Evolutionary conservation across 768 basidiomycete genomes (phyloP), one percentile per base, ranked within the genome.

Genomic region (Chalciporus piperatus): DNA sequence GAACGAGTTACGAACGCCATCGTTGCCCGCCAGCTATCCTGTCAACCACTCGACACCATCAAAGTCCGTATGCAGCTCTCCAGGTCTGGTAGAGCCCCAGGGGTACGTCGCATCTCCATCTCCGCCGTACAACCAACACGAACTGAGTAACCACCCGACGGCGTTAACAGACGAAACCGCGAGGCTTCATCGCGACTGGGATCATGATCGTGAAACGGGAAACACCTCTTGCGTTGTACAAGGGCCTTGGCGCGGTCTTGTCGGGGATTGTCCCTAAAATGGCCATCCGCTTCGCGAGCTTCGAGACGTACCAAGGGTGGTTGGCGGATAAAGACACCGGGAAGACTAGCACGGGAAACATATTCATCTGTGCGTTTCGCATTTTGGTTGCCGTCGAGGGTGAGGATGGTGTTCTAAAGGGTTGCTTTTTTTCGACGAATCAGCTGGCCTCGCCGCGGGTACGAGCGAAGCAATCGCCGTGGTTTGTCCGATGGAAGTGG

Each of bases 51-150:
- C 40, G 97, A 99, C 69, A 98, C 97, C 22, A 98, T 98, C 78
- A 98, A 98, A 75, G 96, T 98, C 60, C 92, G 97, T n/a, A 99
- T 99, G 97, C 97, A 99, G 74, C 84, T 99, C 50, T 91, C 90
- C 52, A 83, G 76, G 70, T 87, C 93, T 10, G 83, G 93, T 30
- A 74, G 76, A 50, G 69, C 77, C 38, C 83, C 89, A 47, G 97
- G 97, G 42, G 97, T 98, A 70, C 67, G 90, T 86, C 3, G 23
- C 22, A 19, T 20, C 32, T 20, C 23, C 16, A 35, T 27, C 22
- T 22, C 10, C 28, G 20, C 11, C 6, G 16, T 28, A 25, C 27
- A 6, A 19, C 30, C 17, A 28, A 33, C 16, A 27, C 11, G 30
- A n/a, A 22, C 44, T 48, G 30, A 59, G 23, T 11, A n/a, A 37